Percentiles rank a stretch among this genome's conserved stretches.
Conservation (phyloP, 805 yeast species). For the Spencermartinsiella europaea region DNA sequence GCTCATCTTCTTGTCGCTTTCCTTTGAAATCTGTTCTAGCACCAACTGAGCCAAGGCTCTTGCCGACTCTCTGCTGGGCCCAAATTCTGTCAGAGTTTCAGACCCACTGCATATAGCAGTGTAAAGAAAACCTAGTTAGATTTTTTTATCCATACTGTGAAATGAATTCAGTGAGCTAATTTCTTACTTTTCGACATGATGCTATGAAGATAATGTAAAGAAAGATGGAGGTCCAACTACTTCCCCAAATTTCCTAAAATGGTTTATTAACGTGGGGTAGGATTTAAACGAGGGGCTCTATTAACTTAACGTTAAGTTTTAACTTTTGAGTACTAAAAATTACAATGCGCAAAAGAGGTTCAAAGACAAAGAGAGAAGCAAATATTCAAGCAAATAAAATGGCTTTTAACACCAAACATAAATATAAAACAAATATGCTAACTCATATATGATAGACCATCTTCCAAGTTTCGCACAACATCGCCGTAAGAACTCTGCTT, state of each 20-base stretch:
- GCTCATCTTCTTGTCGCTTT: constrained; percentile 27
- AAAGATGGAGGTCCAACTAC: neutral
- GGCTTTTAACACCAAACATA: constrained; percentile 1
- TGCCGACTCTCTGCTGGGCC: constrained; percentile 10
- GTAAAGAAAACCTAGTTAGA: constrained; percentile 12
- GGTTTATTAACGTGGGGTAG: too few species aligned
- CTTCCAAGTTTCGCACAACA: constrained; percentile 29
- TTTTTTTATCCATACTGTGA: too few species aligned
- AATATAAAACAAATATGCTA: constrained; percentile 3
- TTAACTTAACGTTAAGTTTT: too few species aligned
- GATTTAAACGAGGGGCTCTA: too few species aligned
- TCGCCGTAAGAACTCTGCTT: constrained; percentile 14
- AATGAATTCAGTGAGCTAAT: too few species aligned
- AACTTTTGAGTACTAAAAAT: too few species aligned
- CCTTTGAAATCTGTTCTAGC: constrained; percentile 22
- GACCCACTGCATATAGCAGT: constrained; percentile 16
- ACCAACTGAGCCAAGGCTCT: constrained; percentile 18
- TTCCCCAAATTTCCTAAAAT: neutral
- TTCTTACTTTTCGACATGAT: neutral
- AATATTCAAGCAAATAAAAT: too few species aligned
- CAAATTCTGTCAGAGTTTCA: constrained; percentile 15
- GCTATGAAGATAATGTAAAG: neutral
- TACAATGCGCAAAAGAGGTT: too few species aligned
- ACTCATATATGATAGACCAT: constrained; percentile 23
- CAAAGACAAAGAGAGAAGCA: too few species aligned